Base-by-base conservation (phyloP, 1,284 basidiomycete genomes). In the Erythrobasidium hasegawianum region DNA sequence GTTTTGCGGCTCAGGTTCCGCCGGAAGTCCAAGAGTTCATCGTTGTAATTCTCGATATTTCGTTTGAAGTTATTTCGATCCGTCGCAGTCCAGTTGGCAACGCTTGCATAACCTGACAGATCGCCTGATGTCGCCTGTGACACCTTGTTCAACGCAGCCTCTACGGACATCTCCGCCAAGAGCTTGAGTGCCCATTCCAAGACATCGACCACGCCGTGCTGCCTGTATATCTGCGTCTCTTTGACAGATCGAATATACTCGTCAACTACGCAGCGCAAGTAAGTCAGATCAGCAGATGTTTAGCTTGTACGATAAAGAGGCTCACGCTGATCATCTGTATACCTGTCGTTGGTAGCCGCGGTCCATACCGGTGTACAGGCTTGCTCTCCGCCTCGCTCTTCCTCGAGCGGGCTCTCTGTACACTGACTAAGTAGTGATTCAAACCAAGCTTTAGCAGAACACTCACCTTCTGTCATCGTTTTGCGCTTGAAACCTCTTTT, bases 11-110 rank as follows among this genome's bases (percentile, higher is more conserved):
- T 56, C 16, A 59, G 18, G n/a, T 38, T 54, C 33, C 47, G 49
- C 2, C 50, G 54, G 24, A 72, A 72, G 52, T 71, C 68, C 2
- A 54, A 70, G 2, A 74, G 67, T 40, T 74, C 73, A 59, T 73
- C 72, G 41, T 70, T 68, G 47, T 69, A 49, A 11, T 70, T 61
- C 39, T 64, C 59, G 1, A 72, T 57, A 1, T 69, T 70, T 1
- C 67, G 57, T 2, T 58, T 62, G 40, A 73, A 57, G 59, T 66
- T 62, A 16, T 65, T 45, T 27, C 40, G 49, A 20, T 73, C 73
- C 5, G 62, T 59, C 16, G 71, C 68, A 49, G 65, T 66, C 73
- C 73, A 74, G 10, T 18, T 20, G 2, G 69, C 61, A 39, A 71
- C 62, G 18, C 62, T 58, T 1, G 62, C 29, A 43, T 33, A 26